These are phyloP conservation scores for Trifolium dubium DNA, from an alignment of 306 rosid species.

Conservation along the genomic window DNA sequence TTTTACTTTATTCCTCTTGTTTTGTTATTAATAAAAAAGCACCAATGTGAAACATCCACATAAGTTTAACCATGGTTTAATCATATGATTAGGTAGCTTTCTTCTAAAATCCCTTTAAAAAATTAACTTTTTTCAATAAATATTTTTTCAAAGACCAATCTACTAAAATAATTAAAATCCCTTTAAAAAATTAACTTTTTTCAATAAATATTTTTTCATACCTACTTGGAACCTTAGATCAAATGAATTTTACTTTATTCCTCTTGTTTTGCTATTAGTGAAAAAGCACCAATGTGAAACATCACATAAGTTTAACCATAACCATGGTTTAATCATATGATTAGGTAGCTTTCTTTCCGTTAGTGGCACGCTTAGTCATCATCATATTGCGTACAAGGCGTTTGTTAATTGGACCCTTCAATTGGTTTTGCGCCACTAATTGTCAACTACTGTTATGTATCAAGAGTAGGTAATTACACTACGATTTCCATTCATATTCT, in stretches of 20 bases:
- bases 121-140: too few relatives aligned
- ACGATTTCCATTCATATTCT: constrained; percentile 10
- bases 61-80: not conserved
- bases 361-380: constrained; percentile 44
- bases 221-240: too few relatives aligned
- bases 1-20: too few relatives aligned
- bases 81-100: constrained; percentile 8
- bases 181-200: too few relatives aligned
- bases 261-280: not conserved
- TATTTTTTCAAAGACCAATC: too few relatives aligned
- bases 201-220: too few relatives aligned
- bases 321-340: not conserved
- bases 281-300: constrained; percentile 25
- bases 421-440: constrained; percentile 2
- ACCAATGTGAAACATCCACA: constrained; percentile 19
- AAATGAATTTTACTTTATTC: too few relatives aligned
- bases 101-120: too few relatives aligned
- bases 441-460: not conserved
- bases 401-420: not conserved
- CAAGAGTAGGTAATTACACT: not conserved
- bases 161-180: too few relatives aligned
- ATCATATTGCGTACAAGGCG: constrained; percentile 33
- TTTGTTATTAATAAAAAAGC: not conserved
- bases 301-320: not conserved
- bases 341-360: constrained; percentile 27